A percentile compares a stretch with the other conserved stretches of the same genome.
Conservation (phyloP, 495 filamentous ascomycete species). For the Tuber microsphaerosporum region DNA sequence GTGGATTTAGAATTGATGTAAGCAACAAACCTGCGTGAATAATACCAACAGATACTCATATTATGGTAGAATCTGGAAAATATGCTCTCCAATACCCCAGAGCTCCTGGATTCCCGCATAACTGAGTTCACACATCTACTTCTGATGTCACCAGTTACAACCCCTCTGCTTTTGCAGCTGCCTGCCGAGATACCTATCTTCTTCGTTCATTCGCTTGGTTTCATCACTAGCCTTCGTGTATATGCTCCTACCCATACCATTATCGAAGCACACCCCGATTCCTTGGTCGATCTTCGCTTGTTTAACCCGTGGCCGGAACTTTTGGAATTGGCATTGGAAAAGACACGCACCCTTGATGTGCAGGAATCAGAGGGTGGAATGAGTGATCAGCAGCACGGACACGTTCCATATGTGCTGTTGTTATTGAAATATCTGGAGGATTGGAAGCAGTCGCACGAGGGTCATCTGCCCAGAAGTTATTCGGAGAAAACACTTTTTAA, state of each 20-base stretch:
- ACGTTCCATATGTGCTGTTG: constrained; percentile 81
- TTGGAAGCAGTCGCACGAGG: constrained; percentile 70
- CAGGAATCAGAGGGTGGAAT: constrained; percentile 44
- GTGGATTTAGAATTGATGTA: constrained; percentile 52
- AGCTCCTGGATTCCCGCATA: constrained; percentile 53
- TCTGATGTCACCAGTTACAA: constrained; percentile 34
- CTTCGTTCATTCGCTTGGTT: constrained; percentile 77
- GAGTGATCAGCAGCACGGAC: constrained; percentile 77
- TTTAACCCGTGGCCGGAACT: constrained; percentile 85
- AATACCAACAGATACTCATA: not conserved
- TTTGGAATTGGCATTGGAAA: constrained; percentile 53
- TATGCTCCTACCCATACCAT: constrained; percentile 59
- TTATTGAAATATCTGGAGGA: constrained; percentile 76
- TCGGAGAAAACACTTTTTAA: constrained; percentile 82
- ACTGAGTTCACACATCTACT: constrained; percentile 46
- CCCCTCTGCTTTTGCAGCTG: constrained; percentile 26
- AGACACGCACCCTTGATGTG: constrained; percentile 59
- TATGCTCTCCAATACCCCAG: constrained; percentile 42
- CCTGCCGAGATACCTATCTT: constrained; percentile 59
- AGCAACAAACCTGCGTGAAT: constrained; percentile 24
- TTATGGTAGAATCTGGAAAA: constrained; percentile 27
- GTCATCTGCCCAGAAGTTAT: constrained; percentile 63
- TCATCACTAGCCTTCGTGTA: constrained; percentile 63
- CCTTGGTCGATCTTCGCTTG: constrained; percentile 77
- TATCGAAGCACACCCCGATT: constrained; percentile 92